phyloP scores from a whole-genome alignment of 805 yeast genomes.

The Suhomyces vadensis region DNA sequence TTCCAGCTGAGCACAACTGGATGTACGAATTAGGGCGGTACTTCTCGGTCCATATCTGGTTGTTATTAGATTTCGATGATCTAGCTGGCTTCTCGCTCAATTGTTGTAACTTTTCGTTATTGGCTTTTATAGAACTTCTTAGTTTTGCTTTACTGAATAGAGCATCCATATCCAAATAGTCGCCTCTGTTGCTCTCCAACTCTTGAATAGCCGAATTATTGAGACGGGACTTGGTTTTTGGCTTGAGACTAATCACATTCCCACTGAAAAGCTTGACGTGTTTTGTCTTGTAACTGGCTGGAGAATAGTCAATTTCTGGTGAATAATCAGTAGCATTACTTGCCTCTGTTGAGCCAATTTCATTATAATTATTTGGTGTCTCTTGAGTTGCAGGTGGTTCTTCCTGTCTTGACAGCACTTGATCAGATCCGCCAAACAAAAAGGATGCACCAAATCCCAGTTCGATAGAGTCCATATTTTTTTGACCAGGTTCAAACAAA shows the following conservation, averaged over 20 bases:
- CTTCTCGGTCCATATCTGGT: constrained; percentile 40
- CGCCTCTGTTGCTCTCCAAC: neutral
- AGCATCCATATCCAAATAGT: constrained; percentile 15
- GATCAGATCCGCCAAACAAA: neutral
- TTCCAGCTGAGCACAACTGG: constrained; percentile 46
- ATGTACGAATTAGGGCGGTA: constrained; percentile 37
- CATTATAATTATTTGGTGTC: neutral
- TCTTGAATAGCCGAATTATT: neutral
- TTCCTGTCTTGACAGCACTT: neutral
- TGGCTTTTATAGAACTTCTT: constrained; percentile 9
- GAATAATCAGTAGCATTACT: too few relatives aligned
- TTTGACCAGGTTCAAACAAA: constrained; percentile 11
- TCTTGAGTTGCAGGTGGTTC: neutral
- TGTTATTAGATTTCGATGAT: neutral
- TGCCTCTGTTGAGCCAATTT: neutral
- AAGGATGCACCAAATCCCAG: constrained; percentile 3
- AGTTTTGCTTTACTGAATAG: constrained; percentile 15
- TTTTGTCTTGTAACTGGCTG: constrained; percentile 6
- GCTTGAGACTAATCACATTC: constrained; percentile 9
- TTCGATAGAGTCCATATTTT: neutral
- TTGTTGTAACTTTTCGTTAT: constrained; percentile 1
- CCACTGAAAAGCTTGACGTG: constrained; percentile 14
- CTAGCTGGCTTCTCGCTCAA: neutral
- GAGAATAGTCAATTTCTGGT: neutral
- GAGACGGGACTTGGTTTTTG: constrained; percentile 4